phyloP scores from a whole-genome alignment of 768 basidiomycete genomes.

The Amanita fuliginea region DNA sequence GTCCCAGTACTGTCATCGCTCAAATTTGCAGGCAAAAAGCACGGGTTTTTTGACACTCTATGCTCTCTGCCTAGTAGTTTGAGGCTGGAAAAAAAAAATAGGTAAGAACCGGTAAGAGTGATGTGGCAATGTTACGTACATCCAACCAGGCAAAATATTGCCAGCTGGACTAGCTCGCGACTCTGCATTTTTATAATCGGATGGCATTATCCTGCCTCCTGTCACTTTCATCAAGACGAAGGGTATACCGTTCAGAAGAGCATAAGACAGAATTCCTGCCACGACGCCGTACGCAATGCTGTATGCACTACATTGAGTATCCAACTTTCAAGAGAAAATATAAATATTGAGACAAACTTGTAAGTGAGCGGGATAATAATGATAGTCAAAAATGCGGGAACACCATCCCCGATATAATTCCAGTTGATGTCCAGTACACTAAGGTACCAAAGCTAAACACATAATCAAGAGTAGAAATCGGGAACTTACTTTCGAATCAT shows the following conservation, averaged over 20 bases:
- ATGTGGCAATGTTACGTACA: conserved; percentile 29
- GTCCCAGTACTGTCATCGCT: too few species aligned
- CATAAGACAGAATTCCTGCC: conserved; percentile 60
- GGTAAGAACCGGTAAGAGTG: background rate
- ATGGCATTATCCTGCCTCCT: conserved; percentile 51
- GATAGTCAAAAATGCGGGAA: conserved; percentile 77
- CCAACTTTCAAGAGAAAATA: background rate
- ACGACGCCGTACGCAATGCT: conserved; percentile 90
- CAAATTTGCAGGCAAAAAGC: background rate
- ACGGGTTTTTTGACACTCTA: background rate
- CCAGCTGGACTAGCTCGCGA: conserved; percentile 66
- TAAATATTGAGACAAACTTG: conserved; percentile 37
- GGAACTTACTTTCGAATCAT: conserved; percentile 73
- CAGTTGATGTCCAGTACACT: conserved; percentile 82
- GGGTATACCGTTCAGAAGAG: conserved; percentile 64
- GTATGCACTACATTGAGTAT: conserved; percentile 2
- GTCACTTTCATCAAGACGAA: conserved; percentile 42
- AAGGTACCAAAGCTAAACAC: background rate
- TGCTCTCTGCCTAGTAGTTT: background rate
- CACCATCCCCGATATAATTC: conserved; percentile 80
- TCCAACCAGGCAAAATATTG: conserved; percentile 55
- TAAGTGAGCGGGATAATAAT: conserved; percentile 70
- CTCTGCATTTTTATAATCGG: conserved; percentile 54
- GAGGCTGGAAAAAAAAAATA: background rate
- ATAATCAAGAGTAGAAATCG: background rate